Conservation (phyloP, 1,139 yeast genomes). For the Pichia sp. region DNA sequence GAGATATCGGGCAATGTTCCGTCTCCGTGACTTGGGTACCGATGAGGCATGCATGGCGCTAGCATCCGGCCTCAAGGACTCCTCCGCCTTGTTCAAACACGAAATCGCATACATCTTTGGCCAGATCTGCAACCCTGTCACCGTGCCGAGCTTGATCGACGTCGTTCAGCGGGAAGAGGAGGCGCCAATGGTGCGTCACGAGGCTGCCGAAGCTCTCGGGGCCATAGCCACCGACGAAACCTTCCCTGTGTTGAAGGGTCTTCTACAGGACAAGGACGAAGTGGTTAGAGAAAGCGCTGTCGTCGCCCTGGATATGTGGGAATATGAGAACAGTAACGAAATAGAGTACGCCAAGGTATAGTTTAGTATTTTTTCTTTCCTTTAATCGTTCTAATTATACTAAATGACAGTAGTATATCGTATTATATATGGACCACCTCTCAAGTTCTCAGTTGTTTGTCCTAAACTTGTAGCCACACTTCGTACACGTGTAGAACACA, state of each 20-base stretch:
- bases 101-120: conserved; percentile 98
- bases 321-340: conserved; percentile 83
- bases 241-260: conserved; percentile 75
- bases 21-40: conserved; percentile 90
- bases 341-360: conserved; percentile 59
- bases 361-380: not conserved
- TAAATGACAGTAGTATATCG: not conserved
- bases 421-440: not conserved
- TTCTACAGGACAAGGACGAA: conserved; percentile 73
- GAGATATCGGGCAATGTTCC: conserved; percentile 97
- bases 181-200: conserved; percentile 99
- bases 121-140: conserved; percentile 89
- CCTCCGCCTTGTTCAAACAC: conserved; percentile 91
- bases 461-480: conserved; percentile 89
- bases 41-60: conserved; percentile 90
- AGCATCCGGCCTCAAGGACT: conserved; percentile 84
- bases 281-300: conserved; percentile 96
- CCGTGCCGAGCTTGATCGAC: conserved; percentile 82
- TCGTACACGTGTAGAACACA: conserved; percentile 90
- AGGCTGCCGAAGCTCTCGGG: conserved; percentile 98
- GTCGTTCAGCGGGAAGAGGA: conserved; percentile 72
- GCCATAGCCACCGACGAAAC: conserved; percentile 97
- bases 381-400: not conserved
- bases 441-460: conserved; percentile 64
- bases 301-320: conserved; percentile 97